A percentile compares a stretch with the other conserved stretches of the same genome.
These are phyloP conservation scores for Nakazawaea anatomiae DNA, from an alignment of 805 yeast species.

Conservation along the genomic window DNA sequence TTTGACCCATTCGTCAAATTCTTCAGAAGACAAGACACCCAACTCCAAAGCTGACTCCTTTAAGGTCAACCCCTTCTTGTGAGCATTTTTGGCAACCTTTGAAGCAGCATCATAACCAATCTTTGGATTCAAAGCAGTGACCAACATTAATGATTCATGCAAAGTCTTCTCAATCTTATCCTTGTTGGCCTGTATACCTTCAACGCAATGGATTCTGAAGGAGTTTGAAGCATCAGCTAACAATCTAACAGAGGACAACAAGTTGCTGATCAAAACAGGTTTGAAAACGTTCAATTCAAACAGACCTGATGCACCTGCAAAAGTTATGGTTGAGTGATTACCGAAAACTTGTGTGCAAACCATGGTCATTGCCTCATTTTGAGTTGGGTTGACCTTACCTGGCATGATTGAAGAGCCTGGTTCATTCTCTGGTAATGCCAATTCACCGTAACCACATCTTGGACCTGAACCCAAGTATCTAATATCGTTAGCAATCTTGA, in stretches of 20 bases:
- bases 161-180: conserved; percentile 82
- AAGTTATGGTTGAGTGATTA: conserved; percentile 90
- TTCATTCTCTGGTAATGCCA: conserved; percentile 93
- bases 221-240: conserved; percentile 86
- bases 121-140: conserved; percentile 97
- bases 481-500: conserved; percentile 96
- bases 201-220: conserved; percentile 92
- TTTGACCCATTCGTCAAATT: conserved; percentile 94
- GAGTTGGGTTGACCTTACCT: conserved; percentile 99
- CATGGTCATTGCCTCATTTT: conserved; percentile 98
- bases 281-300: conserved; percentile 97
- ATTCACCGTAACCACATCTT: conserved; percentile 98
- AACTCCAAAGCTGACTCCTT: conserved; percentile 93
- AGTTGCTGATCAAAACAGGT: conserved; percentile 90
- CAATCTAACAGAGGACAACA: conserved; percentile 81
- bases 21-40: conserved; percentile 74
- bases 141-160: conserved; percentile 96
- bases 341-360: conserved; percentile 97
- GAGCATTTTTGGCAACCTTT: conserved; percentile 97
- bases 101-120: conserved; percentile 98
- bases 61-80: conserved; percentile 93
- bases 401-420: conserved; percentile 99
- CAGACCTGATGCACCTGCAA: conserved; percentile 98
- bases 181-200: conserved; percentile 84
- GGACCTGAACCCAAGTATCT: conserved; percentile 99